Evolutionary conservation across 2,329 filamentous ascomycete genomes (phyloP).

Genomic region (Monilinia laxa): DNA sequence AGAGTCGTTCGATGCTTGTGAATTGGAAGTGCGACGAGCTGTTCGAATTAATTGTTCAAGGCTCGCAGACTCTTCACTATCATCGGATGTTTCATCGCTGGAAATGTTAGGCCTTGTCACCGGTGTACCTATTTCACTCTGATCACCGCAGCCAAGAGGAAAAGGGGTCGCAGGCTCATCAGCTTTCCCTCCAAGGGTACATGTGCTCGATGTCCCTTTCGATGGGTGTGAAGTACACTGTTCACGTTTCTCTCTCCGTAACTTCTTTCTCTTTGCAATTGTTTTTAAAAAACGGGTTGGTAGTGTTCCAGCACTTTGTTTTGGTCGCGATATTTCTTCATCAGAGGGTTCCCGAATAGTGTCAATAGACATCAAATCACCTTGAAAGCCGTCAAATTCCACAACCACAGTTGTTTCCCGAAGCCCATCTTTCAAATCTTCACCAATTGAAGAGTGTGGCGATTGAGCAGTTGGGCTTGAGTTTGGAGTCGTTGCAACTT

Average conservation of each 20-base stretch:
- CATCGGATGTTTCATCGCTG: background rate
- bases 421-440: background rate
- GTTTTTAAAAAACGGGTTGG: conserved; percentile 5
- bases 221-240: background rate
- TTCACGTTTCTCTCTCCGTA: background rate
- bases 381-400: background rate
- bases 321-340: background rate
- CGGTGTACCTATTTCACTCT: background rate
- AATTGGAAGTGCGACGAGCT: conserved; percentile 2
- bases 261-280: background rate
- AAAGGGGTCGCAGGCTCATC: no score
- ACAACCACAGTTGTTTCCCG: background rate
- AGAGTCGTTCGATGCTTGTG: background rate
- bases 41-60: conserved; percentile 6
- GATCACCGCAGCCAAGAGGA: background rate
- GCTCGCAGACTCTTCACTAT: conserved; percentile 4
- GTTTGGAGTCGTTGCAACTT: background rate
- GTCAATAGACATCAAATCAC: background rate
- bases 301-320: background rate
- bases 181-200: background rate
- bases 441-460: background rate
- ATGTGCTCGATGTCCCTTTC: background rate
- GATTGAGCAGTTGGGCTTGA: background rate
- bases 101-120: background rate
- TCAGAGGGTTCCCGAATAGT: no score